Percentiles rank a stretch among this genome's conserved stretches.
These are phyloP conservation scores for Penicillium paradoxum DNA, from an alignment of 495 filamentous ascomycete genomes.

Conservation along the genomic window DNA sequence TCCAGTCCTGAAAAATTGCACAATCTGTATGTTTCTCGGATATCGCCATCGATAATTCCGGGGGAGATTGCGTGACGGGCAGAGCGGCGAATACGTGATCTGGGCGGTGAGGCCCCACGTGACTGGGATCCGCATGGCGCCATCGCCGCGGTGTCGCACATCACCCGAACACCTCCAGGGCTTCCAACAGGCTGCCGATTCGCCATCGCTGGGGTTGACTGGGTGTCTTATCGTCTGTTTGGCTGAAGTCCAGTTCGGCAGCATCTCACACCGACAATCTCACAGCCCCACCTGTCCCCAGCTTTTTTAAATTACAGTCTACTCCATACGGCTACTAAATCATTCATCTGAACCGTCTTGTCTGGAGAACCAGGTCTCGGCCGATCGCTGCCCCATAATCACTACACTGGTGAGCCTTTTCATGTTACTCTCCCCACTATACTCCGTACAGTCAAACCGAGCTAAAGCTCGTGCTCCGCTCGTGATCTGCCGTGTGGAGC, in stretches of 20 bases:
- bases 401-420: not conserved
- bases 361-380: not conserved
- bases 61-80: conserved; percentile 1
- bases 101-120: not conserved
- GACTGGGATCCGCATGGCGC: conserved; percentile 3
- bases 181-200: conserved; percentile 1
- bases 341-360: not conserved
- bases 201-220: not conserved
- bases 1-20: not conserved
- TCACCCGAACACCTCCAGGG: not conserved
- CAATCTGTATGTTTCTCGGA: not conserved
- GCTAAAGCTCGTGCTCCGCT: not conserved
- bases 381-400: not conserved
- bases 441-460: not conserved
- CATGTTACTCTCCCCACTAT: not conserved
- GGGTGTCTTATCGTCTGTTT: not conserved
- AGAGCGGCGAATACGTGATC: conserved; percentile 1
- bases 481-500: not conserved
- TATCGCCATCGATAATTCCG: conserved; percentile 3
- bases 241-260: not conserved
- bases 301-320: not conserved
- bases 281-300: not conserved
- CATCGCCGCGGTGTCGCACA: conserved; percentile 2
- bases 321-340: not conserved
- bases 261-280: not conserved